Conservation (phyloP, 768 basidiomycete species). For the Chalciporus pseudorubinellus region DNA sequence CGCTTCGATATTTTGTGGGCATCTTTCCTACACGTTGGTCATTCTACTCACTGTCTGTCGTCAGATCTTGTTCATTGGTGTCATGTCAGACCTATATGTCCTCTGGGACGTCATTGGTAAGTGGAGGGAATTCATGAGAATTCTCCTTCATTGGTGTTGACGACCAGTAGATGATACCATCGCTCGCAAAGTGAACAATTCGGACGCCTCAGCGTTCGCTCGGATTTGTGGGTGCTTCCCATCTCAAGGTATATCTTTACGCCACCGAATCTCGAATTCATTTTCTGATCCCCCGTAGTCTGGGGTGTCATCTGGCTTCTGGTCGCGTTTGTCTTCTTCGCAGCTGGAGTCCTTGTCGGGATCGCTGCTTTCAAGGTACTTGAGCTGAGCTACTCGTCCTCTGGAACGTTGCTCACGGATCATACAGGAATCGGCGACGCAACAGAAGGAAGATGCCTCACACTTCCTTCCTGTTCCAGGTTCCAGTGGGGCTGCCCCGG, state of each 20-base stretch:
- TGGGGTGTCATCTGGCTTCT: slow-evolving; percentile 92
- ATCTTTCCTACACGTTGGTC: not conserved
- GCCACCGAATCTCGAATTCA: not conserved
- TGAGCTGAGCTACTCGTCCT: slow-evolving; percentile 9
- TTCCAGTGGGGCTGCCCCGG: slow-evolving; percentile 35
- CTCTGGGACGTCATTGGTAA: slow-evolving; percentile 85
- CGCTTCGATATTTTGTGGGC: slow-evolving; percentile 73
- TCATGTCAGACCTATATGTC: slow-evolving; percentile 85
- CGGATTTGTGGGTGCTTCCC: slow-evolving; percentile 83
- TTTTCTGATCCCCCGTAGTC: slow-evolving; percentile 40
- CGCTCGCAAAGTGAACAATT: slow-evolving; percentile 78
- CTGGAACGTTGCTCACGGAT: not conserved
- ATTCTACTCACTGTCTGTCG: not conserved
- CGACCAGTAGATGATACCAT: slow-evolving; percentile 69
- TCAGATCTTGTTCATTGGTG: slow-evolving; percentile 78
- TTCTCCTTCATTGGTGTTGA: not conserved
- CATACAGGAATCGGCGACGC: slow-evolving; percentile 54
- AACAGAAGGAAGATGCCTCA: slow-evolving; percentile 50
- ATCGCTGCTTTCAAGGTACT: slow-evolving; percentile 77
- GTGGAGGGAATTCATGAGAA: slow-evolving; percentile 14
- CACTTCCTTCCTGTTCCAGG: slow-evolving; percentile 65
- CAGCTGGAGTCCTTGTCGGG: slow-evolving; percentile 72
- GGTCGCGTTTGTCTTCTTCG: slow-evolving; percentile 71
- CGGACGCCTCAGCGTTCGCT: slow-evolving; percentile 85
- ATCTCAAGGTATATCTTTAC: slow-evolving; percentile 55